phyloP scores from a whole-genome alignment of 192 early-diverging fungal species.

The Obelidium mucronatum region DNA sequence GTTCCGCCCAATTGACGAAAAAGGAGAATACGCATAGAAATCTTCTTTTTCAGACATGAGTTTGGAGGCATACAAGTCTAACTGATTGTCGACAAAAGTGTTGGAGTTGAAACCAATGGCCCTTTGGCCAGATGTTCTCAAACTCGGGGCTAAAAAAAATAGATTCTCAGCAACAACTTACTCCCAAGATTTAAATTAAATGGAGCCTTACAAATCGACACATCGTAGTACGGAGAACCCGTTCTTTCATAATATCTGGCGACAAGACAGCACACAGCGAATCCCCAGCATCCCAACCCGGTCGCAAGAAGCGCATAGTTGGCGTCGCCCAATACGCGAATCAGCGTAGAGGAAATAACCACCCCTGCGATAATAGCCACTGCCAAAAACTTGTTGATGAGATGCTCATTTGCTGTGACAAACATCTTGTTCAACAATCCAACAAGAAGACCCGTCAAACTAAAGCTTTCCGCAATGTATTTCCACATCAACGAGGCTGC shows the following conservation, averaged over 20 bases:
- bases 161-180: neutral
- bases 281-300: too few species aligned
- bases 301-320: conserved; percentile 18
- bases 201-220: conserved; percentile 40
- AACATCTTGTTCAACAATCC: conserved; percentile 56
- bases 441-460: conserved; percentile 27
- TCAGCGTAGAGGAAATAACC: conserved; percentile 7
- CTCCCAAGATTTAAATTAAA: too few species aligned
- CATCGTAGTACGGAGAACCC: too few species aligned
- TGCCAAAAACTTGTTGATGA: conserved; percentile 33
- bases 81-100: neutral
- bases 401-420: conserved; percentile 38
- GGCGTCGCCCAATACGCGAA: conserved; percentile 31
- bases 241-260: too few species aligned
- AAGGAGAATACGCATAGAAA: neutral
- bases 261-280: too few species aligned
- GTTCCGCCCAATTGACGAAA: conserved; percentile 14
- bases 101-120: conserved; percentile 33
- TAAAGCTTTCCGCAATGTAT: conserved; percentile 8
- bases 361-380: conserved; percentile 34
- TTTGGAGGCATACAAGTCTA: neutral
- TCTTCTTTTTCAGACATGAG: neutral
- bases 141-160: conserved; percentile 39
- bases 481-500: neutral
- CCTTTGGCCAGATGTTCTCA: conserved; percentile 44